Evolutionary conservation across 2,329 filamentous ascomycete species (phyloP), one percentile per base, ranked within the genome.

Genomic region (Coccinonectria pachysandricola): DNA sequence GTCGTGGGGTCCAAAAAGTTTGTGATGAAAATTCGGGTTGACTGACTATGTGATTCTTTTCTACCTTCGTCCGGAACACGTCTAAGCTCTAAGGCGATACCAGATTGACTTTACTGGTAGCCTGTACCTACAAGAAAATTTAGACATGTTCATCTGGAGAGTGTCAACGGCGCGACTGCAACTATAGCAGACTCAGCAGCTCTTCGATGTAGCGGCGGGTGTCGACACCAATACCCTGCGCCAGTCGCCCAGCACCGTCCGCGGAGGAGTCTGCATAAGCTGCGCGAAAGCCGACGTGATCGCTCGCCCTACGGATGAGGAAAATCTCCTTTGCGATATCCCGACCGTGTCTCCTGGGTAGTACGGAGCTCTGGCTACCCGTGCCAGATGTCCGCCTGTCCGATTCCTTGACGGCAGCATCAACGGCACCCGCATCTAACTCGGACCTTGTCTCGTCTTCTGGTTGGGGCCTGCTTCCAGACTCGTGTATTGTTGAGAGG

Each of bases 171-270:
- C n/a, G n/a, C n/a, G n/a, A n/a, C n/a, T n/a, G n/a, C n/a, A n/a
- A n/a, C 37, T 32, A 57, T 16, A 58, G 33, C 45, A 85, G 50
- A 45, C 66, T 82, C 50, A 86, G 56, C 30, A 87, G 49, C 2
- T 74, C 75, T 50, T 86, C 80, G 4, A 86, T 72, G 51, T 86
- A 86, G 47, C 68, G 70, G 50, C 75, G 68, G 15, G 80, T 83
- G 59, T 87, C 81, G 17, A 86, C 66, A 0, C 81, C 81, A 36
- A 87, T 83, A 0, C 80, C 81, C 44, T 82, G 75, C 0, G 71
- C 74, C 37, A 85, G 52, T 29, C 68, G 67, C 12, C 64, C 68
- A 2, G 75, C 69, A 3, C 71, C 71, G 13, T 68, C 69, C 22
- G 64, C 43, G 9, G 57, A 46, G 34, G 57, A 32, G 42, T 62